phyloP scores from a whole-genome alignment of 1,139 yeast species.

The Candida sp. region DNA sequence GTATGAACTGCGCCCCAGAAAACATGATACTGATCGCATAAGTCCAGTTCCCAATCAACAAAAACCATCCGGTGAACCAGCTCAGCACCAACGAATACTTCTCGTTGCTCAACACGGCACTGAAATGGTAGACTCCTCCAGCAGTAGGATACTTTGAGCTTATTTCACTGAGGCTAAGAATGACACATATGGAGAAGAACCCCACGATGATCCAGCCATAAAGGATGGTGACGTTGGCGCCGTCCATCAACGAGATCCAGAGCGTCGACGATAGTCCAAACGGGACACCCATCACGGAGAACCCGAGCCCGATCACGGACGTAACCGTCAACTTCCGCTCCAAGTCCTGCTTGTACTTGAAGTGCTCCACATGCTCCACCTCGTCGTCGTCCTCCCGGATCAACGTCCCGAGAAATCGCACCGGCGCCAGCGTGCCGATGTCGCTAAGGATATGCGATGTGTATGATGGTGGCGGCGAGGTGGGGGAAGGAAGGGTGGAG shows the following conservation, averaged over 20 bases:
- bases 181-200: conserved; percentile 62
- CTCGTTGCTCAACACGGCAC: conserved; percentile 68
- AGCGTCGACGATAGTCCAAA: conserved; percentile 75
- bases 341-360: conserved; percentile 71
- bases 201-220: conserved; percentile 75
- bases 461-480: conserved; percentile 20
- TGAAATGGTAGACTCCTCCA: conserved; percentile 76
- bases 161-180: conserved; percentile 71
- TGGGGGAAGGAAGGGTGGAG: not conserved
- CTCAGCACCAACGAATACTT: conserved; percentile 58
- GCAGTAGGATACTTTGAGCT: conserved; percentile 78
- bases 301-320: conserved; percentile 74
- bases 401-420: conserved; percentile 22
- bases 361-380: conserved; percentile 66
- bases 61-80: conserved; percentile 81
- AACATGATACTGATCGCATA: conserved; percentile 75
- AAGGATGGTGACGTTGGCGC: conserved; percentile 73
- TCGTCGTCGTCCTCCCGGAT: conserved; percentile 45
- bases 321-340: conserved; percentile 67
- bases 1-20: conserved; percentile 74
- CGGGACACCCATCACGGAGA: conserved; percentile 81
- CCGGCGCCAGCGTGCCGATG: conserved; percentile 23
- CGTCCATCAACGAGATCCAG: conserved; percentile 70
- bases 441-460: conserved; percentile 19
- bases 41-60: conserved; percentile 76